A percentile compares a stretch with the other conserved stretches of the same genome.
Evolutionary conservation across 2,329 filamentous ascomycete species (phyloP).

Genomic region (Juglanconis sp.): DNA sequence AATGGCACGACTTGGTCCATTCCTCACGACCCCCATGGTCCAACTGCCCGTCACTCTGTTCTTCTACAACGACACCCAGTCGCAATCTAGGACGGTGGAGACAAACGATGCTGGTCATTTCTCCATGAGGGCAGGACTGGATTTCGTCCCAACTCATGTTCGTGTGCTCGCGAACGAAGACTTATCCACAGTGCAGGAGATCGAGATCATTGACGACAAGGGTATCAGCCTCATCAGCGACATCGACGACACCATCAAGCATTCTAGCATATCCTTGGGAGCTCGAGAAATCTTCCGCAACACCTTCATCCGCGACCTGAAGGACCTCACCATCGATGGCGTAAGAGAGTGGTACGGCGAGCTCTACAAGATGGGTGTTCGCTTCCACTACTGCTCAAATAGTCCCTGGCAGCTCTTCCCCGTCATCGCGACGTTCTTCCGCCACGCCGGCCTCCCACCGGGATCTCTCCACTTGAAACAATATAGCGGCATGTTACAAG

Average conservation of each 20-base stretch:
- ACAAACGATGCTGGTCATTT: conserved; percentile 94
- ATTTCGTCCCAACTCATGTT: conserved; percentile 88
- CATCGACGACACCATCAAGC: conserved; percentile 96
- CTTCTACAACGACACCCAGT: conserved; percentile 85
- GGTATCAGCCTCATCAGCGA: conserved; percentile 95
- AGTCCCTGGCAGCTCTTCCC: conserved; percentile 98
- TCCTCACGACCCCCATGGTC: conserved; percentile 79
- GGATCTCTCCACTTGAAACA: conserved; percentile 95
- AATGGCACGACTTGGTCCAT: conserved; percentile 83
- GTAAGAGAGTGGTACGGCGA: conserved; percentile 85
- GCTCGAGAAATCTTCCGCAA: conserved; percentile 95
- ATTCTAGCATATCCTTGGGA: conserved; percentile 83
- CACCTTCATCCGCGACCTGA: conserved; percentile 84
- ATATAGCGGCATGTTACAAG: conserved; percentile 94
- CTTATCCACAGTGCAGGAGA: conserved; percentile 74
- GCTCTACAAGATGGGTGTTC: conserved; percentile 76
- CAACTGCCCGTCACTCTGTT: conserved; percentile 82
- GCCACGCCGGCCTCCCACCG: conserved; percentile 71
- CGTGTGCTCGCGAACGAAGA: conserved; percentile 82
- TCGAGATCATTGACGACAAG: conserved; percentile 71
- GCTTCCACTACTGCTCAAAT: conserved; percentile 97
- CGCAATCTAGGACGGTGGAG: conserved; percentile 77
- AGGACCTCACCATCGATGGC: conserved; percentile 78
- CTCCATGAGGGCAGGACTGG: conserved; percentile 70
- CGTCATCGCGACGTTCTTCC: conserved; percentile 81